phyloP scores from a whole-genome alignment of 495 filamentous ascomycete genomes.

The Tricharina praecox region DNA sequence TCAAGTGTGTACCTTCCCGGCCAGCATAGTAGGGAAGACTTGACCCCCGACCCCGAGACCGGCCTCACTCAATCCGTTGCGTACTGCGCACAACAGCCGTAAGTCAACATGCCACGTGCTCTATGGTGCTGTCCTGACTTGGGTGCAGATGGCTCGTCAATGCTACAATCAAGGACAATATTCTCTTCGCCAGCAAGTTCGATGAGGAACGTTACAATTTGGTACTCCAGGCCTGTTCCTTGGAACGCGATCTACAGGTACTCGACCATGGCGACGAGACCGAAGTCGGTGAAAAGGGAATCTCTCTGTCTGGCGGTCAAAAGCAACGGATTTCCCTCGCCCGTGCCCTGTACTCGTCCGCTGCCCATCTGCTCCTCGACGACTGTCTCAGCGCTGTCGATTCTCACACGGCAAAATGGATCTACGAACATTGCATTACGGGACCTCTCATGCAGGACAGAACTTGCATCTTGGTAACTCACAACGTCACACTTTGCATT shows the following conservation, averaged over 20 bases:
- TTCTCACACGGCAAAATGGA: constrained; percentile 96
- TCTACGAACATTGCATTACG: constrained; percentile 80
- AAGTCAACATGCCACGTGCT: background rate
- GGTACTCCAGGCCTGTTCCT: constrained; percentile 79
- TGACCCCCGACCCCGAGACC: constrained; percentile 65
- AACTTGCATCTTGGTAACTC: constrained; percentile 93
- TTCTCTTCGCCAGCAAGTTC: constrained; percentile 70
- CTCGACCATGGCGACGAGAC: constrained; percentile 88
- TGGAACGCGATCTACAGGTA: constrained; percentile 82
- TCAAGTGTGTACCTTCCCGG: constrained; percentile 58
- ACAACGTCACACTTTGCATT: constrained; percentile 74
- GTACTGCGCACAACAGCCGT: constrained; percentile 89
- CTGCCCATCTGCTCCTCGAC: constrained; percentile 76
- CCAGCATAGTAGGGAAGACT: constrained; percentile 62
- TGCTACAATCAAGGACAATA: constrained; percentile 89
- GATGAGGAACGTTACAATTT: constrained; percentile 73
- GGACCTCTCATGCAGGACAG: constrained; percentile 76
- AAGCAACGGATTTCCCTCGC: constrained; percentile 96
- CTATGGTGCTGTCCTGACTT: too few relatives aligned
- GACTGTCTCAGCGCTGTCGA: constrained; percentile 98
- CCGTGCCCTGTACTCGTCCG: constrained; percentile 81
- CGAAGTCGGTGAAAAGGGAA: constrained; percentile 91
- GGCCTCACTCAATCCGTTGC: constrained; percentile 81
- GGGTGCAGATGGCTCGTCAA: constrained; percentile 72
- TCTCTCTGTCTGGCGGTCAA: constrained; percentile 89